These are phyloP conservation scores for Fusarium virguliforme DNA, from an alignment of 2,329 filamentous ascomycete genomes.

Conservation along the genomic window DNA sequence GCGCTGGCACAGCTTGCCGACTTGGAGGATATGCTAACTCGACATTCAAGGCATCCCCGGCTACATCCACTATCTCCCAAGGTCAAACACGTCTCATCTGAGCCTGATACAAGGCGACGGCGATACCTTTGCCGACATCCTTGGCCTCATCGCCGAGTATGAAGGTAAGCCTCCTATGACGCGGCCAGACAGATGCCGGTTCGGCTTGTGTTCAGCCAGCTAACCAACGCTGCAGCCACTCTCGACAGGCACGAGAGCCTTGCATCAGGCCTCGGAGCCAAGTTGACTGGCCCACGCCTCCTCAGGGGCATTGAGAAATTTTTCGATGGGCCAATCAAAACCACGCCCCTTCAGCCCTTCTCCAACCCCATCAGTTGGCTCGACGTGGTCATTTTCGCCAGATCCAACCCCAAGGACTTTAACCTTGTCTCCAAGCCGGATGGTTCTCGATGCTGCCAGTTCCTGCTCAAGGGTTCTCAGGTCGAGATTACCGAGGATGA, in stretches of 20 bases:
- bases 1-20: conserved; percentile 36
- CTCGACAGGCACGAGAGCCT: conserved; percentile 89
- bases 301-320: conserved; percentile 89
- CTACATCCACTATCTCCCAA: conserved; percentile 70
- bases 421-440: conserved; percentile 78
- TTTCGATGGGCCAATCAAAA: conserved; percentile 84
- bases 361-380: conserved; percentile 81
- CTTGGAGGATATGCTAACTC: conserved; percentile 46
- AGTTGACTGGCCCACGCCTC: conserved; percentile 85
- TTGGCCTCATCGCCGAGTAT: conserved; percentile 83
- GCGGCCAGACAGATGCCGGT: background rate
- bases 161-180: conserved; percentile 66
- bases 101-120: conserved; percentile 68
- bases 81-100: conserved; percentile 62
- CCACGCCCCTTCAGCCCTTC: conserved; percentile 69
- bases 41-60: conserved; percentile 43
- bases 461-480: conserved; percentile 84
- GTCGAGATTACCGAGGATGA: conserved; percentile 93
- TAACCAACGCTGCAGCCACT: conserved; percentile 69
- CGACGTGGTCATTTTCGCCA: conserved; percentile 88
- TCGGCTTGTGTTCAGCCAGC: conserved; percentile 30
- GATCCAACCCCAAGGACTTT: conserved; percentile 85
- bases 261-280: conserved; percentile 87
- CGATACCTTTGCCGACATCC: conserved; percentile 81
- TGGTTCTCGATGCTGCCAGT: conserved; percentile 82